phyloP scores from a whole-genome alignment of 2,329 filamentous ascomycete genomes.

The Fusarium longipes region DNA sequence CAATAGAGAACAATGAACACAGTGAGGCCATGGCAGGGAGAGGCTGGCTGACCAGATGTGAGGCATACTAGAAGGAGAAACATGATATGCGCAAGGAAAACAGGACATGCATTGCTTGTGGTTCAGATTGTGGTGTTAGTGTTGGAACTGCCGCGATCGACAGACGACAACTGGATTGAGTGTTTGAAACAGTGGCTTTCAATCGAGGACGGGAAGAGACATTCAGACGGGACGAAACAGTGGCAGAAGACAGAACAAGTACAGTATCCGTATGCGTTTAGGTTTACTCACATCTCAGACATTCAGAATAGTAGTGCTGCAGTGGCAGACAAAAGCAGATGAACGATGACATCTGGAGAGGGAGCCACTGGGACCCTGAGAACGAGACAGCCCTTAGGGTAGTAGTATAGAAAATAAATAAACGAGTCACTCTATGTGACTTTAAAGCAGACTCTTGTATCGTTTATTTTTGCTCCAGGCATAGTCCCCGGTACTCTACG shows the following conservation, averaged over 20 bases:
- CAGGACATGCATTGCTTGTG: slow-evolving; percentile 9
- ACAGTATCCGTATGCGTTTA: too few relatives aligned
- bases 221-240: slow-evolving; percentile 7
- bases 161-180: slow-evolving; percentile 8
- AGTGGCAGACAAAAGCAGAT: neutral
- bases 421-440: too few relatives aligned
- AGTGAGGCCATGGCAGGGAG: neutral
- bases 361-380: slow-evolving; percentile 28
- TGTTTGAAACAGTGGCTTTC: slow-evolving; percentile 21
- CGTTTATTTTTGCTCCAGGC: too few relatives aligned
- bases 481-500: too few relatives aligned
- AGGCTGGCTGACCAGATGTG: slow-evolving; percentile 12
- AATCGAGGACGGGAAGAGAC: neutral
- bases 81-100: slow-evolving; percentile 18
- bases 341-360: slow-evolving; percentile 24
- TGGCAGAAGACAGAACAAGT: neutral
- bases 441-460: too few relatives aligned
- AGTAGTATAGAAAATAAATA: too few relatives aligned
- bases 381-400: slow-evolving; percentile 1
- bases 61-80: slow-evolving; percentile 22
- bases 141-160: slow-evolving; percentile 26
- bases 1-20: slow-evolving; percentile 7
- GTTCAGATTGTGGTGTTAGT: slow-evolving; percentile 19
- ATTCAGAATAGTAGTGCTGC: neutral
- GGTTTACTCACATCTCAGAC: slow-evolving; percentile 1